These are phyloP conservation scores for Yamagishiella unicocca DNA, from an alignment of 139 green algal species.

Conservation along the genomic window DNA sequence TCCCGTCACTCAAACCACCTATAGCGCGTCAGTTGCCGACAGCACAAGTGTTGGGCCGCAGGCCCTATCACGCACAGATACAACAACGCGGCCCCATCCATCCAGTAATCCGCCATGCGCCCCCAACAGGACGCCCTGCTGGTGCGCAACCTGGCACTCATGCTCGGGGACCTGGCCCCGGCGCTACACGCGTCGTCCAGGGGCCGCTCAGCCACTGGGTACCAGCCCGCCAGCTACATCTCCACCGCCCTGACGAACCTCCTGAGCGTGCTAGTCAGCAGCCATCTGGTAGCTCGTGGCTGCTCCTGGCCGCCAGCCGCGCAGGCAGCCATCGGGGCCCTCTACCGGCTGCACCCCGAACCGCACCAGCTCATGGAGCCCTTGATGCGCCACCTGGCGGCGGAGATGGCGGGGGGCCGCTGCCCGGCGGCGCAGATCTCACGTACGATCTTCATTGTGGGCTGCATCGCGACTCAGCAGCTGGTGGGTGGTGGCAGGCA, in stretches of 20 bases:
- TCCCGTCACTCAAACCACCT: too few relatives aligned
- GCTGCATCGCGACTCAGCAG: slow-evolving; percentile 85
- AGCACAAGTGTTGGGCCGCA: background rate
- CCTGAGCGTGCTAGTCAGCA: slow-evolving; percentile 6
- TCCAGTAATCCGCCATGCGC: background rate
- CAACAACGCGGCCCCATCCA: too few relatives aligned
- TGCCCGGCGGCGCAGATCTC: slow-evolving; percentile 48
- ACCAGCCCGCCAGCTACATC: background rate
- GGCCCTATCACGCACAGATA: background rate
- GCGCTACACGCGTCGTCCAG: slow-evolving; percentile 66
- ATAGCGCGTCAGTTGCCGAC: too few relatives aligned
- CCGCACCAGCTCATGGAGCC: slow-evolving; percentile 71
- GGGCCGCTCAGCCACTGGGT: background rate
- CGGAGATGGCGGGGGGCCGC: background rate
- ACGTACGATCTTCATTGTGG: slow-evolving; percentile 85
- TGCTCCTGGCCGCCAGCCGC: slow-evolving; percentile 77
- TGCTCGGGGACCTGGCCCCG: slow-evolving; percentile 80
- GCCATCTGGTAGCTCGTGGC: background rate
- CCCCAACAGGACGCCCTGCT: slow-evolving; percentile 41
- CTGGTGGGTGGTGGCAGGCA: slow-evolving; percentile 74
- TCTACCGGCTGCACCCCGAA: slow-evolving; percentile 87
- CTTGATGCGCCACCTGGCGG: slow-evolving; percentile 15
- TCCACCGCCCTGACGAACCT: slow-evolving; percentile 14
- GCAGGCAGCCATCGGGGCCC: slow-evolving; percentile 79
- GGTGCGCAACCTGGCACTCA: slow-evolving; percentile 68